Evolutionary conservation across 179 eudicot species (phyloP), one percentile per base, ranked within the genome.

Genomic region (Carnegiea gigantea): DNA sequence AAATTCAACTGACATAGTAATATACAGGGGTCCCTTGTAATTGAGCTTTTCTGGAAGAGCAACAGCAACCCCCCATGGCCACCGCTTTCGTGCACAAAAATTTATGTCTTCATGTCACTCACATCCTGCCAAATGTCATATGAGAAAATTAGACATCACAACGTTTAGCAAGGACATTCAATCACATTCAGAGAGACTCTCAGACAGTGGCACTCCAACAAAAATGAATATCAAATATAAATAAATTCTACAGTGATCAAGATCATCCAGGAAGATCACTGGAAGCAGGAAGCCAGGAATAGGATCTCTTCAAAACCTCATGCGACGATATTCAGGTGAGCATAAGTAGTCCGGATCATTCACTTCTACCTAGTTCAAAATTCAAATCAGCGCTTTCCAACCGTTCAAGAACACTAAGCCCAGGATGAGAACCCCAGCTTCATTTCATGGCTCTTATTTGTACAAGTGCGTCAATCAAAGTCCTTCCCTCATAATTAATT

Each of bases 1-100:
- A 79, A 86, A 77, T 80, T 79, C 73, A 54, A 89, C 92, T 89
- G 48, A 94, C 98, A 89, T 92, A 94, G 85, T 90, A 92, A 88
- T 91, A 94, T n/a, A 92, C 91, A 24, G 97, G 96, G 18, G 97
- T 91, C 80, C 93, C 94, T 77, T 91, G 92, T 74, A 92, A 84
- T 81, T 87, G 98, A 70, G 90, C 83, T 81, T 86, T 91, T 81
- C 94, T 87, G 82, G 95, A 89, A 87, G 94, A 89, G 89, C 93
- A 92, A 84, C 98, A 93, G 86, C 98, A 93, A 88, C 96, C 94
- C 77, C 98, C 98, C 98, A 93, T 93, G 76, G 80, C 78, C 77
- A 76, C 78, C 73, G 75, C 36, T 83, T 43, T 40, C 0, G 54
- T 76, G 76, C 67, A 84, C 74, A 81, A 78, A 78, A 78, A 24